Evolutionary conservation across 2,329 filamentous ascomycete genomes (phyloP).

Genomic region (Cladosporium sp.): DNA sequence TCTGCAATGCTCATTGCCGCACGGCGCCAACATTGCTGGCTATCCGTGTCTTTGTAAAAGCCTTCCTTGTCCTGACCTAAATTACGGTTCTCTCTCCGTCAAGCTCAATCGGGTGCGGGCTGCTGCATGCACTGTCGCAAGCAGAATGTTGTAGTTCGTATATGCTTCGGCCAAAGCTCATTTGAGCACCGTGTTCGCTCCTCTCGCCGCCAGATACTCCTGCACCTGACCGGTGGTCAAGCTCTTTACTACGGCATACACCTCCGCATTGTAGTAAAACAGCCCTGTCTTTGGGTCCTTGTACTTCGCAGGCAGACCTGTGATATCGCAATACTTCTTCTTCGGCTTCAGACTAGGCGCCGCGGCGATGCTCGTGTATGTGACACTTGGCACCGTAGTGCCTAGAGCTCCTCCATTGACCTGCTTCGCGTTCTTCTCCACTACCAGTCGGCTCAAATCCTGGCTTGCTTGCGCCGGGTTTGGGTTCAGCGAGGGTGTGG

Average conservation of each 20-base stretch:
- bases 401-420: conserved; percentile 29
- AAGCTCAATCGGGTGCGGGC: too few relatives aligned
- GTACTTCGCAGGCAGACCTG: conserved; percentile 85
- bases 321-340: conserved; percentile 93
- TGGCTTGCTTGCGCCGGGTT: conserved; percentile 88
- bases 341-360: conserved; percentile 77
- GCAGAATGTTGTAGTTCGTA: not conserved
- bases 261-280: conserved; percentile 87
- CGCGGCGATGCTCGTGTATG: conserved; percentile 95
- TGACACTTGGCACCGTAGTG: conserved; percentile 55
- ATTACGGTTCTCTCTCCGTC: not conserved
- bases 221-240: conserved; percentile 80
- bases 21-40: not conserved
- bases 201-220: conserved; percentile 81
- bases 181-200: conserved; percentile 90
- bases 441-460: conserved; percentile 78
- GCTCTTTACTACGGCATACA: conserved; percentile 77
- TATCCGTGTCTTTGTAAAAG: too few relatives aligned
- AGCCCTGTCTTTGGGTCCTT: conserved; percentile 91
- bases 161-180: conserved; percentile 42
- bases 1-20: not conserved
- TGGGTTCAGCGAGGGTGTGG: conserved; percentile 58
- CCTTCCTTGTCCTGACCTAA: not conserved
- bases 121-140: not conserved
- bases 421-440: conserved; percentile 66